Percentiles rank a stretch among this genome's conserved stretches.
phyloP scores from a whole-genome alignment of 2,329 filamentous ascomycete species.

The Sporothrix pseudoabietina region DNA sequence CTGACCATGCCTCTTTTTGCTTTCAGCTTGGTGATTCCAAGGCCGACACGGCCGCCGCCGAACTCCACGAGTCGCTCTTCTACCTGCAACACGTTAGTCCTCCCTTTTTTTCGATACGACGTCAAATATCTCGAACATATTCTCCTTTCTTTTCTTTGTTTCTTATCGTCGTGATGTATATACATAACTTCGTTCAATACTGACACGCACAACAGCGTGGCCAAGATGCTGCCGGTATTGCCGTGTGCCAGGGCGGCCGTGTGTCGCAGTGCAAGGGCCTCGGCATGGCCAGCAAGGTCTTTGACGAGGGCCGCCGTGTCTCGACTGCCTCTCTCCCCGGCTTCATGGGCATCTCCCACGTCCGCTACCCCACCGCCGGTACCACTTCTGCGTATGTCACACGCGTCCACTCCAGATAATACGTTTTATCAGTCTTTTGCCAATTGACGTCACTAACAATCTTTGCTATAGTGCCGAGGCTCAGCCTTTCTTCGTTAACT shows the following conservation, averaged over 20 bases:
- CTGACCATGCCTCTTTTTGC: conserved; percentile 18
- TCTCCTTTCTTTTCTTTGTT: not conserved
- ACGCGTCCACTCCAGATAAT: too few relatives aligned
- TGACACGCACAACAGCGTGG: conserved; percentile 52
- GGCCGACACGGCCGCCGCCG: conserved; percentile 55
- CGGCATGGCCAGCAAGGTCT: conserved; percentile 74
- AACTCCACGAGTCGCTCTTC: conserved; percentile 72
- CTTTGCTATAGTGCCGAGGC: conserved; percentile 68
- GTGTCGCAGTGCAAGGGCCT: conserved; percentile 91
- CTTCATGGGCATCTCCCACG: conserved; percentile 78
- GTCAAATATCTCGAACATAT: not conserved
- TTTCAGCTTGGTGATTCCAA: conserved; percentile 54
- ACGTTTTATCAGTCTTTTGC: not conserved
- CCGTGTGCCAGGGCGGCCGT: conserved; percentile 73
- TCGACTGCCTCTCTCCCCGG: conserved; percentile 67
- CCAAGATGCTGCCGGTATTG: conserved; percentile 87
- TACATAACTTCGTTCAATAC: not conserved
- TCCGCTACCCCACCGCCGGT: conserved; percentile 88
- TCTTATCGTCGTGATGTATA: not conserved
- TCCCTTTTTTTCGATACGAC: not conserved
- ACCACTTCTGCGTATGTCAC: conserved; percentile 57
- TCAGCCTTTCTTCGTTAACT: conserved; percentile 91
- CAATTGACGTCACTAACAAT: not conserved
- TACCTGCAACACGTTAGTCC: conserved; percentile 58
- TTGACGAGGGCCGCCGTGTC: conserved; percentile 74